Base-by-base conservation (phyloP, 1,284 basidiomycete genomes). In the Phellopilus nigrolimitatus region DNA sequence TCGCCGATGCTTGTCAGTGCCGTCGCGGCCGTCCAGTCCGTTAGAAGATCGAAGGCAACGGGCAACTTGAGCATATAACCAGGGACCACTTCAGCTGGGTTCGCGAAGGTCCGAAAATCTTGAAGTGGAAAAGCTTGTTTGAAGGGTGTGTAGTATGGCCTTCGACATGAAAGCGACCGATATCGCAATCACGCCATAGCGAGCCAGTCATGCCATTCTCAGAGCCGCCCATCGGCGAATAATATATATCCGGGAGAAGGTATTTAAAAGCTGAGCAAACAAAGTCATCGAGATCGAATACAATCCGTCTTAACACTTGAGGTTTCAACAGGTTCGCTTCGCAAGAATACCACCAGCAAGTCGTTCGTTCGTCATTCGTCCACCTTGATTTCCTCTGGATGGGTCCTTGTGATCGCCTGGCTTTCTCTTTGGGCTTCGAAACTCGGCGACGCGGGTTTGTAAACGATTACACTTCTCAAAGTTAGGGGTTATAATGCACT, bases 41-140 rank as follows among this genome's bases (percentile, higher is more conserved):
- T 43, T 39, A 21, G 21, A 39, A 48, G 25, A 17, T 28, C 38
- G 37, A 36, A 48, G 27, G 27, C 22, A 39, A 25, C 46, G 46
- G 46, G 24, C 36, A 48, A 48, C 46, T 48, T 37, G 27, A 19
- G 24, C 25, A 39, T 39, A 48, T 48, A 25, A 17, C 36, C 46
- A 25, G 37, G 21, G 46, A 34, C 15, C 22, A 12, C 36, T 15
- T 37, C 36, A n/a, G 13, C 38, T 13, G 27, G 19, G 24, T 39
- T 39, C 19, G 21, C n/a, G 44, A 36, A 46, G 21, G 33, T 37
- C 34, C 24, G 30, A 10, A 30, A 7, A 27, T 33, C 27, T 39
- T 28, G 36, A 30, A 39, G 22, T 9, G 25, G 46, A 15, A 28
- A 33, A 39, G 25, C 46, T 25, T 40, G 36, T 40, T 30, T 27